A percentile compares a stretch with the other conserved stretches of the same genome.
phyloP scores from a whole-genome alignment of 2,329 filamentous ascomycete genomes.

The Thermothelomyces thermophilus region DNA sequence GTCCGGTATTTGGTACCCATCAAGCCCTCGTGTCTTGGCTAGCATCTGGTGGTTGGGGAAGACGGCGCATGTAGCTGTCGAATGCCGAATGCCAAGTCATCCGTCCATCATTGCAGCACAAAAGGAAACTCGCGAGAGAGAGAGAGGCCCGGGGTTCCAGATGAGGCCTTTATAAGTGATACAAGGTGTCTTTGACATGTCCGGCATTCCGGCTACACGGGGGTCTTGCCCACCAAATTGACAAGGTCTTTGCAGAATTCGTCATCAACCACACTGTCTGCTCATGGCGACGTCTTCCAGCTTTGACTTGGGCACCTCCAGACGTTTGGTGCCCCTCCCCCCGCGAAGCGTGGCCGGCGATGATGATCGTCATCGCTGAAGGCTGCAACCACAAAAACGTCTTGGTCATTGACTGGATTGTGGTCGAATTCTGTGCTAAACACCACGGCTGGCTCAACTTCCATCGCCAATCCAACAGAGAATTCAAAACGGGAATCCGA shows the following conservation, averaged over 20 bases:
- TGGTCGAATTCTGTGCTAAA: background rate
- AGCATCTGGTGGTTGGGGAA: background rate
- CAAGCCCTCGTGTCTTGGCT: conserved; percentile 2
- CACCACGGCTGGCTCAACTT: background rate
- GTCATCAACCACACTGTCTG: no score
- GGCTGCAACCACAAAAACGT: background rate
- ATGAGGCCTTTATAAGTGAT: background rate
- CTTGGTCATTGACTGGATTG: conserved; percentile 1
- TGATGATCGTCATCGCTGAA: background rate
- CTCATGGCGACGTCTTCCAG: no score
- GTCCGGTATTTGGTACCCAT: conserved; percentile 1
- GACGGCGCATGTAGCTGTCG: conserved; percentile 1
- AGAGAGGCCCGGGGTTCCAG: background rate
- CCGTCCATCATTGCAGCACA: background rate
- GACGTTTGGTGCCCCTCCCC: no score
- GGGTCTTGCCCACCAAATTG: background rate
- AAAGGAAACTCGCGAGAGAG: background rate
- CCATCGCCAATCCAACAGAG: conserved; percentile 19
- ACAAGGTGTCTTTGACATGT: no score
- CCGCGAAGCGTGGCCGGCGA: background rate
- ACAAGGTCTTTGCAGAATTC: background rate
- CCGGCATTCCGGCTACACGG: background rate
- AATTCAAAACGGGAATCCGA: conserved; percentile 1
- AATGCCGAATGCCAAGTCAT: conserved; percentile 9
- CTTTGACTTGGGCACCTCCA: no score